Evolutionary conservation across 176 grass and related monocot genomes (phyloP).

Genomic region (Paspalum notatum): DNA sequence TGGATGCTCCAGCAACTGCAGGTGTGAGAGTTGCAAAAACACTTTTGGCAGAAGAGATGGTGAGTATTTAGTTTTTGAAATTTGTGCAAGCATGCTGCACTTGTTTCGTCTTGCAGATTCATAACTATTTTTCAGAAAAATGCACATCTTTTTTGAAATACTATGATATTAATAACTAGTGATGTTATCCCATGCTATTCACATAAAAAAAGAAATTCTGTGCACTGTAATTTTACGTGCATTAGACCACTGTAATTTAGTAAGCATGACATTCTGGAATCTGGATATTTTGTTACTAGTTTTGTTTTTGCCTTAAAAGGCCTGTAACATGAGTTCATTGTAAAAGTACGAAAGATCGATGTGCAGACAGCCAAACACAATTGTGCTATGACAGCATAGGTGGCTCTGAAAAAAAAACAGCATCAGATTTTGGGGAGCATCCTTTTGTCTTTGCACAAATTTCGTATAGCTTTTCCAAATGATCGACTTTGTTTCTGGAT

Average conservation of each 20-base stretch:
- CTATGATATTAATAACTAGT: constrained; percentile 5
- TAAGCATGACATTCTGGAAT: constrained; percentile 26
- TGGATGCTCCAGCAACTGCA: constrained; percentile 90
- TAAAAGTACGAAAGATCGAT: neutral
- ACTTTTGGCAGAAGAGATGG: constrained; percentile 94
- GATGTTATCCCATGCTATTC: neutral
- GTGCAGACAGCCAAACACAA: neutral
- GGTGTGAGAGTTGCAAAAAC: constrained; percentile 97
- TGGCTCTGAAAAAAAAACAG: neutral
- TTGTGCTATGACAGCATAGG: neutral
- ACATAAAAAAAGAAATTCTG: neutral
- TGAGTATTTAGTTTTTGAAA: constrained; percentile 41
- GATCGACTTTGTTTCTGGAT: neutral
- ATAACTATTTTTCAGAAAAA: neutral
- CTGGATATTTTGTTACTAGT: neutral
- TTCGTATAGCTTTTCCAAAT: neutral
- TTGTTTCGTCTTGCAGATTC: neutral
- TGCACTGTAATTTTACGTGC: constrained; percentile 3
- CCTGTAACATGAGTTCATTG: neutral
- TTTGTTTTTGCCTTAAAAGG: neutral
- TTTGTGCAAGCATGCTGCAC: constrained; percentile 9
- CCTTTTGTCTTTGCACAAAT: neutral
- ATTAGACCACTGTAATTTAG: neutral
- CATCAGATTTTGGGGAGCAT: neutral
- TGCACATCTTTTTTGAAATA: neutral